Conservation (phyloP, 176 grass and related monocot species). For the Avena insularis region DNA sequence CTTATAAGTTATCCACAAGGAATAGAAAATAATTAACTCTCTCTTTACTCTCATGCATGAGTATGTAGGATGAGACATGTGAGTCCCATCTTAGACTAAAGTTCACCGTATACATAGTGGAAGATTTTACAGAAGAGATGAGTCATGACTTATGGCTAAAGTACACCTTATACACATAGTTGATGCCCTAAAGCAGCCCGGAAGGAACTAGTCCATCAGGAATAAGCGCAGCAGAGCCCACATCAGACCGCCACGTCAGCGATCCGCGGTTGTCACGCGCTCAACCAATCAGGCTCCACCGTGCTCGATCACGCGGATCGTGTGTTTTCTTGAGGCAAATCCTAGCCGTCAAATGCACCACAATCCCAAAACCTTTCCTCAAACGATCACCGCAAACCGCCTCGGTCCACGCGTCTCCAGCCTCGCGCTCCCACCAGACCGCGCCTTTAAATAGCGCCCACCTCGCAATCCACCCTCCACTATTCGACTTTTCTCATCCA, state of each 20-base stretch:
- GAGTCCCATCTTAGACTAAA: no score
- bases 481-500: not conserved
- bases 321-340: conserved; percentile 44
- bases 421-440: not conserved
- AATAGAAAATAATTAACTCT: no score
- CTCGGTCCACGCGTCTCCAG: conserved; percentile 40
- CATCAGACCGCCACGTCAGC: conserved; percentile 36
- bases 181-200: no score
- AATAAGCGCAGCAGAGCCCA: not conserved
- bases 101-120: no score
- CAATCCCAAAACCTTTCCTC: not conserved
- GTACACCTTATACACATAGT: no score
- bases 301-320: conserved; percentile 46
- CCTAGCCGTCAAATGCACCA: conserved; percentile 23
- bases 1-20: no score
- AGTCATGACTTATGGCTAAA: no score
- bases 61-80: no score
- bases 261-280: not conserved
- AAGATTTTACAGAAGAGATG: no score
- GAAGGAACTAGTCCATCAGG: no score
- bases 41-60: no score
- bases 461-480: fast-evolving
- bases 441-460: not conserved
- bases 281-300: conserved; percentile 17
- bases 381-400: conserved; percentile 39